Conservation (phyloP, 345 rosid species). For the Linum usitatissimum region DNA sequence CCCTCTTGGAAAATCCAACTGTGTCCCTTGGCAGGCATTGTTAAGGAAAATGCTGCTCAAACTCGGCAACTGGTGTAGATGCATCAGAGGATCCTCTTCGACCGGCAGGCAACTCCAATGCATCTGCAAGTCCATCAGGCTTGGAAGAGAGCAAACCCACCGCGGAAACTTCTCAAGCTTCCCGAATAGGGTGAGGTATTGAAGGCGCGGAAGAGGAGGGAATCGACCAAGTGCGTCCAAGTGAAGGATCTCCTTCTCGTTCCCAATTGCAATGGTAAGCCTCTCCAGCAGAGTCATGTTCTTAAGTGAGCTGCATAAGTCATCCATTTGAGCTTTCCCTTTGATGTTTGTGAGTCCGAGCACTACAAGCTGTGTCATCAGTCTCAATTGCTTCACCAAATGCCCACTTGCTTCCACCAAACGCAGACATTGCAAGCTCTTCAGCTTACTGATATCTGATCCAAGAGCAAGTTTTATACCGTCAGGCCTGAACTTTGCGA, state of each 20-base stretch:
- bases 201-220: slow-evolving; percentile 1
- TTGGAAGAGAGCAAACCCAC: slow-evolving; percentile 6
- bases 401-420: not conserved
- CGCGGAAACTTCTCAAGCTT: slow-evolving; percentile 5
- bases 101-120: not conserved
- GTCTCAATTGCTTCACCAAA: not conserved
- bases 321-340: not conserved
- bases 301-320: not conserved
- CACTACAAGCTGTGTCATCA: not conserved
- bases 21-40: slow-evolving; percentile 5
- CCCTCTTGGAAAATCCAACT: not conserved
- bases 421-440: not conserved
- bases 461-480: not conserved
- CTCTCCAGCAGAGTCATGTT: not conserved
- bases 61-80: not conserved
- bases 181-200: not conserved
- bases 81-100: slow-evolving; percentile 5
- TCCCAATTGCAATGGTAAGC: not conserved
- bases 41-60: not conserved
- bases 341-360: not conserved
- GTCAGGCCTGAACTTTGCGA: too few relatives aligned
- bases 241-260: slow-evolving; percentile 7
- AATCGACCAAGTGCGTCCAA: not conserved
- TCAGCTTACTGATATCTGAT: not conserved
- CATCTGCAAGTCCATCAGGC: not conserved